Evolutionary conservation across 2,329 filamentous ascomycete genomes (phyloP).

Genomic region (Claviceps sp.): DNA sequence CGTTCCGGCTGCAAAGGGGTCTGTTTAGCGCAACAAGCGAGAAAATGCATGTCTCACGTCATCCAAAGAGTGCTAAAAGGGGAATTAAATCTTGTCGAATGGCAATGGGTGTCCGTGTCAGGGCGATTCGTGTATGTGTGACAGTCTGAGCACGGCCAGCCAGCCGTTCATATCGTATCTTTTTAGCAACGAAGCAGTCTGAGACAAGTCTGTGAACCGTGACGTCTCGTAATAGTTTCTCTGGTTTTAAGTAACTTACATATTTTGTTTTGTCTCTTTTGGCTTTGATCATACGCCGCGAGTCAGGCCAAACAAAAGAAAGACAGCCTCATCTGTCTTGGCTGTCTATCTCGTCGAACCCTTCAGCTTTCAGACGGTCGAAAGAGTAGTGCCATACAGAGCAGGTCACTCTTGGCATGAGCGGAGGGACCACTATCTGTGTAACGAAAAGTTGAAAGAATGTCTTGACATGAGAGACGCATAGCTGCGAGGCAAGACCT

Average conservation of each 20-base stretch:
- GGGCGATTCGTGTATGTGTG: not conserved
- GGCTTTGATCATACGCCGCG: not conserved
- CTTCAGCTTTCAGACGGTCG: not conserved
- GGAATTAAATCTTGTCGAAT: not conserved
- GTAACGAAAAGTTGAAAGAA: not conserved
- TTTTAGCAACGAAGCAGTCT: not conserved
- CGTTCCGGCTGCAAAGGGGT: not conserved
- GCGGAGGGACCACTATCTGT: not conserved
- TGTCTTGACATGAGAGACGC: too few relatives aligned
- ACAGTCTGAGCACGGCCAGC: not conserved
- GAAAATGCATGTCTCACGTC: constrained; percentile 2
- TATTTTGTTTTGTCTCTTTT: not conserved
- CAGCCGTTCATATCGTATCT: not conserved
- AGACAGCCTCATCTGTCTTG: not conserved
- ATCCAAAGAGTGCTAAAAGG: not conserved
- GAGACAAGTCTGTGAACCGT: not conserved
- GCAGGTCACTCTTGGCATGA: not conserved
- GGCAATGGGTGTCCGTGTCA: not conserved
- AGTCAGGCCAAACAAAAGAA: not conserved
- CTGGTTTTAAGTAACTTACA: not conserved
- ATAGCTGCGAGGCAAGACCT: not conserved
- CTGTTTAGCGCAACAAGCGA: not conserved
- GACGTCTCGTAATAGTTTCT: not conserved
- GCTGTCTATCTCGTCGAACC: not conserved
- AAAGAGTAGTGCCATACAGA: not conserved